phyloP scores from a whole-genome alignment of 192 early-diverging fungal species.

The Lobulomyces angularis region DNA sequence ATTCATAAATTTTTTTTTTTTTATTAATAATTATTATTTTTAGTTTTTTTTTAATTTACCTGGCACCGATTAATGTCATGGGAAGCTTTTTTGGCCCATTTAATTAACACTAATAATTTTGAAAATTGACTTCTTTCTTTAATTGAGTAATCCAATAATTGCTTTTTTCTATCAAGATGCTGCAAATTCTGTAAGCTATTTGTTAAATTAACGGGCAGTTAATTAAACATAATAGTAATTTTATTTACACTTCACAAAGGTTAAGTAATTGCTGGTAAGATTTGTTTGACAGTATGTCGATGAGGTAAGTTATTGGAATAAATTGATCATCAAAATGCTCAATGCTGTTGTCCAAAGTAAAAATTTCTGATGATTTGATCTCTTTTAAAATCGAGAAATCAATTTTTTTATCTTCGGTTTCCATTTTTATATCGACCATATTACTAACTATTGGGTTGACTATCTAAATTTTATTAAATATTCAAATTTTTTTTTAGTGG shows the following conservation, averaged over 20 bases:
- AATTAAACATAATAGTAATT: background rate
- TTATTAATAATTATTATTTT: constrained; percentile 11
- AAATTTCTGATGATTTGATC: no score
- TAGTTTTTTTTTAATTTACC: constrained; percentile 20
- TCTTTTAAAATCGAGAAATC: no score
- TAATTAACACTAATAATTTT: constrained; percentile 61
- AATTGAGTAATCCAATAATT: constrained; percentile 50
- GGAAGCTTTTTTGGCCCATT: constrained; percentile 63
- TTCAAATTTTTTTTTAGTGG: no score
- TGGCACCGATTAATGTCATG: constrained; percentile 60
- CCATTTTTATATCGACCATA: no score
- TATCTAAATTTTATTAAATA: no score
- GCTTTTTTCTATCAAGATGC: constrained; percentile 40
- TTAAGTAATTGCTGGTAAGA: constrained; percentile 55
- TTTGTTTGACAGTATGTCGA: constrained; percentile 50
- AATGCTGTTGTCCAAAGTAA: no score
- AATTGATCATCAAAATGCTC: no score
- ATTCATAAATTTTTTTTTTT: constrained; percentile 20
- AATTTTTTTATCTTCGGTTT: no score
- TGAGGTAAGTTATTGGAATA: no score
- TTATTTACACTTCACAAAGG: constrained; percentile 45
- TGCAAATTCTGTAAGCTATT: constrained; percentile 41
- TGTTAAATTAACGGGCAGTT: background rate
- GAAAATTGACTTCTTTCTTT: constrained; percentile 51
- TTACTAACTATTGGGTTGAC: no score